phyloP scores from a whole-genome alignment of 1,284 basidiomycete genomes.

The Termitomyces sp. region DNA sequence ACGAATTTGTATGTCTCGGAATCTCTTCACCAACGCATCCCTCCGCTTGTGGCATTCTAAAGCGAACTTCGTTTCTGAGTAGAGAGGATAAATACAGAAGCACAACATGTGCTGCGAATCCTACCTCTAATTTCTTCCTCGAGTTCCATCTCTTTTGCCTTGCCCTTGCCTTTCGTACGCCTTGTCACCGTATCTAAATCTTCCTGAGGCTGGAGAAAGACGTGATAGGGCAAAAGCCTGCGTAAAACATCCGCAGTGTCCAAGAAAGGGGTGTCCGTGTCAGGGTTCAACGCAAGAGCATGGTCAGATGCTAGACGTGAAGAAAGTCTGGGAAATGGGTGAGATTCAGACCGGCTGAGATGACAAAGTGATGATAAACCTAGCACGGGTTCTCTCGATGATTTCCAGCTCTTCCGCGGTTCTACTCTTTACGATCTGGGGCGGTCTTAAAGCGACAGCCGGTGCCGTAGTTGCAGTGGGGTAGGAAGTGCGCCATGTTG shows the following conservation, averaged over 20 bases:
- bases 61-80: conserved; percentile 59
- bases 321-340: conserved; percentile 40
- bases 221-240: conserved; percentile 69
- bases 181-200: conserved; percentile 41
- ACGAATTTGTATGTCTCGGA: conserved; percentile 45
- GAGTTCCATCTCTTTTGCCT: conserved; percentile 39
- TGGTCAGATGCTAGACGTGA: conserved; percentile 59
- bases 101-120: conserved; percentile 10
- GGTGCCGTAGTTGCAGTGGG: conserved; percentile 18
- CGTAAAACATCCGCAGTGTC: conserved; percentile 57
- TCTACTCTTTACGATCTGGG: conserved; percentile 31
- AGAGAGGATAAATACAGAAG: neutral
- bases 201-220: conserved; percentile 66
- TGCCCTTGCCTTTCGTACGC: conserved; percentile 56
- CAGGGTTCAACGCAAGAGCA: conserved; percentile 50
- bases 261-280: conserved; percentile 61
- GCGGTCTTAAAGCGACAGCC: conserved; percentile 21
- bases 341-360: conserved; percentile 1
- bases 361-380: conserved; percentile 33
- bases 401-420: conserved; percentile 43
- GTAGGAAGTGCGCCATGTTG: conserved; percentile 28
- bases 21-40: conserved; percentile 49
- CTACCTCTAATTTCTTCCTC: conserved; percentile 54
- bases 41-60: conserved; percentile 58
- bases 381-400: conserved; percentile 38